Base-by-base conservation (phyloP, 805 yeast species). In the Saccharomycopsis vini region DNA sequence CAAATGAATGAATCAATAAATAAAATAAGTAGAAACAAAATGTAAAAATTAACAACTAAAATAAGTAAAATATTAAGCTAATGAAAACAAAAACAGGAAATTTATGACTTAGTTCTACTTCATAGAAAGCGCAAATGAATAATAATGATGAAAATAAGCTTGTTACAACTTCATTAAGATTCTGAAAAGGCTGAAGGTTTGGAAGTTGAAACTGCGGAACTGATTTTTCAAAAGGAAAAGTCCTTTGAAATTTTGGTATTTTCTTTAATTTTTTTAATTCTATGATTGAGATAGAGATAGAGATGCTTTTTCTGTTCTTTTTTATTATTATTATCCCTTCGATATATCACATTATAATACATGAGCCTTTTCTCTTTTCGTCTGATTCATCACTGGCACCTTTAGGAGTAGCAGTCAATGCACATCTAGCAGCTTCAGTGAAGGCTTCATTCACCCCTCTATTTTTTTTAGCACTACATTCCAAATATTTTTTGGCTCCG, bases 381-480 rank as follows among this genome's bases (percentile, higher is more conserved):
- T 57, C 61, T 7, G 58, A 57, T 43, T 69, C 72, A 44, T 70
- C 73, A 50, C 67, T 66, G 40, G 76, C 77, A 43, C 89, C 90
- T 64, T 79, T 85, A 40, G 95, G 84, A 58, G 77, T 85, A 12
- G 95, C 95, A 50, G 84, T 81, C 53, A 90, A 71, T 2, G 97
- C 97, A 57, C 95, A 89, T 61, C 98, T 79, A 5, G 97, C 96
- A 36, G 97, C 98, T 65, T 92, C 98, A 0, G 97, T 88, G 61
- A 92, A 92, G 7, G 97, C 97, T 66, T 92, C 98, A 58, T 94
- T 92, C n/a, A 92, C 98, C 52, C 98, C 98, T 58, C 95, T 77
- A 63, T 89, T 90, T 61, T 82, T 80, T 69, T 89, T 92, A 5
- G 98, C 97, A 22, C 95, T 85, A 66, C 98, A 92, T 63, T 92